These are phyloP conservation scores for Teunomyces lycoperdinae DNA, from an alignment of 805 yeast species.

Conservation along the genomic window DNA sequence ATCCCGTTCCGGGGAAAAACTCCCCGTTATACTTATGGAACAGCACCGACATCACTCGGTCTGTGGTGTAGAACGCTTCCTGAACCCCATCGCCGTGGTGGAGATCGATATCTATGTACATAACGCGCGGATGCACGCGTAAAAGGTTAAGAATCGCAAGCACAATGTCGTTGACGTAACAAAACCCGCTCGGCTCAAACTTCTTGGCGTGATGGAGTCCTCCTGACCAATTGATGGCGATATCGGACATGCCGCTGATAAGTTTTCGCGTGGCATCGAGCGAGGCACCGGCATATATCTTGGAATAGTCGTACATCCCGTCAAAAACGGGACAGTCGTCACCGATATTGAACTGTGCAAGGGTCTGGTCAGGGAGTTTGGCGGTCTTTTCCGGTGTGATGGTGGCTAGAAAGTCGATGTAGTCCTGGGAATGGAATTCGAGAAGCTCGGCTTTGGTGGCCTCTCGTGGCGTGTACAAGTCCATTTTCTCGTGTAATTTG, in stretches of 20 bases:
- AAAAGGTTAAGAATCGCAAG: slow-evolving; percentile 80
- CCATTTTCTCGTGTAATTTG: slow-evolving; percentile 86
- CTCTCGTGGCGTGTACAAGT: slow-evolving; percentile 74
- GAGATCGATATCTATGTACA: slow-evolving; percentile 90
- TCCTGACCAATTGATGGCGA: slow-evolving; percentile 95
- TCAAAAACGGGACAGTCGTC: slow-evolving; percentile 95
- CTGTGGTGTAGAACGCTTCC: slow-evolving; percentile 93
- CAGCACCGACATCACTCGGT: slow-evolving; percentile 93
- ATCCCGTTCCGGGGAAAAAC: slow-evolving; percentile 97
- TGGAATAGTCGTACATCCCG: slow-evolving; percentile 88
- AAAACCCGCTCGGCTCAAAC: slow-evolving; percentile 90
- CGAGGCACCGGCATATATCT: slow-evolving; percentile 90
- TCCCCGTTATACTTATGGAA: slow-evolving; percentile 93
- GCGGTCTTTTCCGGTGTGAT: slow-evolving; percentile 73
- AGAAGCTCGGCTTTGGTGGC: slow-evolving; percentile 80
- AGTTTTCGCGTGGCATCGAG: slow-evolving; percentile 88
- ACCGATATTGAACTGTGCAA: slow-evolving; percentile 79
- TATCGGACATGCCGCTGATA: slow-evolving; percentile 82
- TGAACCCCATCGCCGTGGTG: slow-evolving; percentile 99
- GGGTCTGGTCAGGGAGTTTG: slow-evolving; percentile 53
- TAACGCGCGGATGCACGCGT: slow-evolving; percentile 86
- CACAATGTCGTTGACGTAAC: slow-evolving; percentile 93
- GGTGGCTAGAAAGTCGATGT: slow-evolving; percentile 68
- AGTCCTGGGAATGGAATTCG: slow-evolving; percentile 85
- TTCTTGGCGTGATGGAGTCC: slow-evolving; percentile 97